Evolutionary conservation across 2,329 filamentous ascomycete genomes (phyloP).

Genomic region (Aspergillus fijiensis): DNA sequence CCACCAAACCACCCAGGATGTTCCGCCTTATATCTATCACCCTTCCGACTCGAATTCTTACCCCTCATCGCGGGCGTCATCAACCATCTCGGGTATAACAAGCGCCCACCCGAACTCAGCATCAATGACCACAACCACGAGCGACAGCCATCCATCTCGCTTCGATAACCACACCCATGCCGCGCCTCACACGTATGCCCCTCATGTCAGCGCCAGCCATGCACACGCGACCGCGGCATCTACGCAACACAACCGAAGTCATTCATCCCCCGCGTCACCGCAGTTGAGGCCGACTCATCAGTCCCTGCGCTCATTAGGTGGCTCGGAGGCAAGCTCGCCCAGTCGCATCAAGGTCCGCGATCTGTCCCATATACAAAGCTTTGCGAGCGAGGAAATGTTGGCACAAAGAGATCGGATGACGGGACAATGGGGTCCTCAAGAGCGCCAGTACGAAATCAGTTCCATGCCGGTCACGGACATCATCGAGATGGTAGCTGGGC

Average conservation of each 20-base stretch:
- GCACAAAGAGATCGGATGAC: constrained; percentile 48
- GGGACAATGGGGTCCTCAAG: constrained; percentile 46
- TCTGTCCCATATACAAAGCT: constrained; percentile 84
- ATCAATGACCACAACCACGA: constrained; percentile 52
- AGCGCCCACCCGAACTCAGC: constrained; percentile 29
- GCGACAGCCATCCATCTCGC: constrained; percentile 27
- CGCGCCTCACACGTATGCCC: constrained; percentile 19
- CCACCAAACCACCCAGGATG: constrained; percentile 29
- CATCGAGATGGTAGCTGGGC: constrained; percentile 97
- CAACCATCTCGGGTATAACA: constrained; percentile 21
- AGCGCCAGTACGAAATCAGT: constrained; percentile 85
- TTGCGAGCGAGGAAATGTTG: constrained; percentile 75
- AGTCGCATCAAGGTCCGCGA: constrained; percentile 77
- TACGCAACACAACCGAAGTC: constrained; percentile 28
- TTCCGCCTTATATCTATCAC: constrained; percentile 37
- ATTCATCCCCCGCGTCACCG: constrained; percentile 47
- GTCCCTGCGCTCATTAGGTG: constrained; percentile 45
- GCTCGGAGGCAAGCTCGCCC: constrained; percentile 50
- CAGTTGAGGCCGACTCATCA: constrained; percentile 47
- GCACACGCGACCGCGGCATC: constrained; percentile 27
- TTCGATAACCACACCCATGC: constrained; percentile 17
- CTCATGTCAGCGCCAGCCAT: constrained; percentile 25
- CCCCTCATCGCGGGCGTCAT: constrained; percentile 26
- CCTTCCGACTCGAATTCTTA: constrained; percentile 27
- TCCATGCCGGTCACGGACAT: constrained; percentile 96